Evolutionary conservation across 108 stramenopile species (phyloP), one percentile per base, ranked within the genome.

Genomic region (Nitzschia palea): DNA sequence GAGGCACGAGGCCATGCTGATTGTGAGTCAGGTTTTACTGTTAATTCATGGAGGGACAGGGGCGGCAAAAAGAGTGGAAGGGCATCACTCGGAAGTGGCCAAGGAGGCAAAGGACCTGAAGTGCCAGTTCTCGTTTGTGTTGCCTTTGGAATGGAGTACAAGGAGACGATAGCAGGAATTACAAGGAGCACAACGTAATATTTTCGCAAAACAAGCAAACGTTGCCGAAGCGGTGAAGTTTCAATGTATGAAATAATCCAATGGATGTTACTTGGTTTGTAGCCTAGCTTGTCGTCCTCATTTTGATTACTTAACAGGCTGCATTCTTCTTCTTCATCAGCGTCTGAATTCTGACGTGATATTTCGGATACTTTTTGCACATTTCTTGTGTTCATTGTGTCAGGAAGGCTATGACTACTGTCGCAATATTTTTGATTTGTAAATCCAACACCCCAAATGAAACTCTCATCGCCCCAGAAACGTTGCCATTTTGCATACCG

Each of bases 1-100:
- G 59, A 60, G 2, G 43, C 59, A 9, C 59, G 59, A 43, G 59
- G 59, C 59, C 59, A 60, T 6, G 40, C 59, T 18, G 59, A 60
- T 26, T 18, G 40, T 1, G 59, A 60, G 43, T 60, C 59, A 60
- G 25, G 43, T 20, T 25, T 60, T 0, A 40, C 23, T 26, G 22
- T 60, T n/a, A 40, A 40, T 37, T 26, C 5, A 43, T 60, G 2
- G 40, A 60, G 27, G 12, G 59, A 25, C 28, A 26, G 31, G 20
- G 35, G 8, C 1, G 59, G 59, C 4, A 60, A 23, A n/a, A 40
- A 42, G 6, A 23, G 32, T 9, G 40, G n/a, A 18, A 60, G 23
- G 14, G 33, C 59, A 17, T 42, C 59, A 34, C 59, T 60, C 22
- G 59, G 59, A 40, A 60, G 40, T 1, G 59, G 59, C 59, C 59